Percentiles rank a stretch among this genome's conserved stretches.
phyloP scores from a whole-genome alignment of 805 yeast species.

The Starmerella riodocensis region DNA sequence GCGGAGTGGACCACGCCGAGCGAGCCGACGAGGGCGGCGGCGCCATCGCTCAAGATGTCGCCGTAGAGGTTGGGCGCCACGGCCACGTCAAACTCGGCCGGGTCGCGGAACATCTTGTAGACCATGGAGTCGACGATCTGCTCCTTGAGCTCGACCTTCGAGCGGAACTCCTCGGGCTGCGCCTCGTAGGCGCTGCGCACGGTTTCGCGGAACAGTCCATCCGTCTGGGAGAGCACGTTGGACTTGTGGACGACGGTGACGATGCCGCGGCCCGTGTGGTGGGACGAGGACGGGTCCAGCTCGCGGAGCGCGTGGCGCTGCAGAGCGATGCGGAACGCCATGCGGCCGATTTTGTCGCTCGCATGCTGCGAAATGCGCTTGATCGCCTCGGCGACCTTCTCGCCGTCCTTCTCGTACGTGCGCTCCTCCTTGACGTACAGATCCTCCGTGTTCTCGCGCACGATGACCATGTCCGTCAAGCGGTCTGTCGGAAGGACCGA shows the following conservation, averaged over 20 bases:
- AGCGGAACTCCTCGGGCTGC: slow-evolving; percentile 38
- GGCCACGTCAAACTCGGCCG: slow-evolving; percentile 90
- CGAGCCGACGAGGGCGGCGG: slow-evolving; percentile 95
- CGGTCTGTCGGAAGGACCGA: slow-evolving; percentile 74
- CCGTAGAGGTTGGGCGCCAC: slow-evolving; percentile 98
- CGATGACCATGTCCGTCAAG: slow-evolving; percentile 94
- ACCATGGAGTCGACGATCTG: slow-evolving; percentile 99
- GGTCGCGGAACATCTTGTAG: slow-evolving; percentile 96
- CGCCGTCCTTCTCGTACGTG: slow-evolving; percentile 59
- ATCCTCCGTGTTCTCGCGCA: slow-evolving; percentile 97
- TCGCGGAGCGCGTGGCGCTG: slow-evolving; percentile 75
- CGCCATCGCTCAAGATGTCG: slow-evolving; percentile 93
- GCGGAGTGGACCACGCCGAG: slow-evolving; percentile 97
- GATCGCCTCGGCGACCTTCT: slow-evolving; percentile 92
- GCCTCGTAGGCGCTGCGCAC: slow-evolving; percentile 43
- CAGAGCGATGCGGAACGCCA: slow-evolving; percentile 84
- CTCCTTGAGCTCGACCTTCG: slow-evolving; percentile 56
- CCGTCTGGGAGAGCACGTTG: slow-evolving; percentile 81
- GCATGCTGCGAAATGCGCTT: slow-evolving; percentile 90
- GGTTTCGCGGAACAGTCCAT: slow-evolving; percentile 92
- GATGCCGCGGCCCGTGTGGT: slow-evolving; percentile 42
- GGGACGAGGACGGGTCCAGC: slow-evolving; percentile 27
- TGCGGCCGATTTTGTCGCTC: slow-evolving; percentile 69
- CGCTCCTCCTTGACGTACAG: slow-evolving; percentile 88
- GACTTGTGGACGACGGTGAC: slow-evolving; percentile 94